Base-by-base conservation (phyloP, 306 rosid genomes). In the Glycine latifolia region DNA sequence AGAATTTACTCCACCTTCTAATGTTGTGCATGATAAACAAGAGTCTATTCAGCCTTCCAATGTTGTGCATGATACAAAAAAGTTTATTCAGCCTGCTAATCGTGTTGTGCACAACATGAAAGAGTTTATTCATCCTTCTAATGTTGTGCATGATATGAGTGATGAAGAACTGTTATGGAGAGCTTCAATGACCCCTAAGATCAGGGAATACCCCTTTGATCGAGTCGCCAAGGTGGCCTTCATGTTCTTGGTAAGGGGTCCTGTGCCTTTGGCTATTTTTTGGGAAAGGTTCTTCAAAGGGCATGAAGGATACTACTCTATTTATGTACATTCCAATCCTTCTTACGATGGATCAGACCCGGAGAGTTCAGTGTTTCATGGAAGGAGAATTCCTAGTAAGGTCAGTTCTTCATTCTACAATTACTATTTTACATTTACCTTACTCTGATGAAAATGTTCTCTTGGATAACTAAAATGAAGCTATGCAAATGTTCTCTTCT, bases 221-320 rank as follows among this genome's bases (percentile, higher is more conserved):
- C 77, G 92, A 10, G 85, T 82, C 43, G 91, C 94, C 0, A 94
- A 92, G 81, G 89, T 94, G 86, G 97, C 98, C 2, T 94, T 94
- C 81, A 0, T 94, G 97, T 94, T 91, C 85, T 84, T 94, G 87
- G 86, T 89, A 1, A 94, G 87, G 79, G 94, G 90, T 6, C 82
- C 84, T 37, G 82, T 94, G 72, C 56, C 46, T 56, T 50, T 94
- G 86, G 92, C 92, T 47, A 90, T 91, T 16, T 63, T 94, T 8
- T 94, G 98, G 98, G 89, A 94, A 44, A 20, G 39, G 35, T 94
- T 94, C 82, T 94, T 94, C 76, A 7, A 67, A 74, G 97, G 97
- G 49, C 89, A 91, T 72, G 76, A 88, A 79, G 93, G 91, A 2
- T 85, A 82, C 6, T 94, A 88, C 84, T 85, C 92, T 2, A 85